Conservation (phyloP, 1,284 basidiomycete genomes). For the Irpex rosettiformis region DNA sequence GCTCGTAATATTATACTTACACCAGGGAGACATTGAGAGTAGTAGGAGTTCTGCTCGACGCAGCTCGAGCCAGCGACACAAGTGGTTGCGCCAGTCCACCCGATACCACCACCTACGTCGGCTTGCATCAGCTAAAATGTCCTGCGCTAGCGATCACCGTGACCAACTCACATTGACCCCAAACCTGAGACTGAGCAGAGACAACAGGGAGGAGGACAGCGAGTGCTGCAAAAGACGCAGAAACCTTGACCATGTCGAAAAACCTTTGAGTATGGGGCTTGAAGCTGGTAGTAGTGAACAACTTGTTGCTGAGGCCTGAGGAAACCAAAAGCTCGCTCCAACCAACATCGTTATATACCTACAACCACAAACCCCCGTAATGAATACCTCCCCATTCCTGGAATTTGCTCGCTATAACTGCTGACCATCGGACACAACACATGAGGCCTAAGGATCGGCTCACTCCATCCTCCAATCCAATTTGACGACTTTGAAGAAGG, state of each 20-base stretch:
- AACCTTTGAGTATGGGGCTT: neutral
- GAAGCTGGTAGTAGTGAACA: neutral
- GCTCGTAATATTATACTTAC: too few species aligned
- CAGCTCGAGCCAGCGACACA: conserved; percentile 30
- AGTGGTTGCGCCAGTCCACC: conserved; percentile 34
- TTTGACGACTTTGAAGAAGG: neutral
- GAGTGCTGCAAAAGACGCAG: conserved; percentile 26
- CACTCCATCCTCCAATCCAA: neutral
- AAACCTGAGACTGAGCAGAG: conserved; percentile 28
- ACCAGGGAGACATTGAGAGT: conserved; percentile 33
- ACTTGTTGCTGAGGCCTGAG: neutral
- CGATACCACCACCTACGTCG: conserved; percentile 30
- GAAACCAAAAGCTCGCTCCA: neutral
- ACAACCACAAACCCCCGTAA: neutral
- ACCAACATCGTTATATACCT: neutral
- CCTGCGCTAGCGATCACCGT: neutral
- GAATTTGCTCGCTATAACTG: neutral
- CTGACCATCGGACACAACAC: neutral
- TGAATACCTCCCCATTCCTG: neutral
- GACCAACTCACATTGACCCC: conserved; percentile 33
- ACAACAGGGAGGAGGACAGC: conserved; percentile 27
- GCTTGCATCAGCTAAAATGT: neutral
- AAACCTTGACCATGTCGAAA: conserved; percentile 24
- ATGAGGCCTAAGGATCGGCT: neutral
- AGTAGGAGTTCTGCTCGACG: conserved; percentile 27